A percentile compares a stretch with the other conserved stretches of the same genome.
Evolutionary conservation across 129 eudicot species (phyloP).

Genomic region (Gnaphalium uliginosum): DNA sequence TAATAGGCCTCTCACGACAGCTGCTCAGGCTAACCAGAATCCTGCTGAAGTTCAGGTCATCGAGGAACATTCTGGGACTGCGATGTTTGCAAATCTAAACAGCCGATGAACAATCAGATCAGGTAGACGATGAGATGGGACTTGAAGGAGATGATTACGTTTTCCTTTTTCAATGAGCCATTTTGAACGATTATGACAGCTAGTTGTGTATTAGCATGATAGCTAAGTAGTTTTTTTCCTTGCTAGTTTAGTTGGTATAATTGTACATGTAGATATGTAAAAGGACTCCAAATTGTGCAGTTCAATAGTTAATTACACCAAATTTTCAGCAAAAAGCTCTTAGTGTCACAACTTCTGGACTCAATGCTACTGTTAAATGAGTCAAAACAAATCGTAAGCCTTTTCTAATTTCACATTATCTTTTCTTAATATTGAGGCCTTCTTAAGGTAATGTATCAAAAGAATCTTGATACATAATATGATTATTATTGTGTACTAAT

Average conservation of each 20-base stretch:
- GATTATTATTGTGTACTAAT: neutral
- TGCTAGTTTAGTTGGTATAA: constrained; percentile 4
- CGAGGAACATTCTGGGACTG: constrained; percentile 69
- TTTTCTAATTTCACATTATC: too few species aligned
- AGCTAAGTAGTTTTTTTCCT: neutral
- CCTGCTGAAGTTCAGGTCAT: constrained; percentile 50
- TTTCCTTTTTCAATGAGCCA: neutral
- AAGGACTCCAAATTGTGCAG: neutral
- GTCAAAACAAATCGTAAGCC: neutral
- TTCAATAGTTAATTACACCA: constrained; percentile 1
- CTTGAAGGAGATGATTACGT: neutral
- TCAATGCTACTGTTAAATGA: neutral
- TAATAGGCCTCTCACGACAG: constrained; percentile 29
- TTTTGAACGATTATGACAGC: neutral
- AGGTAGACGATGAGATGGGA: constrained; percentile 19
- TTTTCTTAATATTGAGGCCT: neutral
- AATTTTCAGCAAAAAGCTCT: neutral
- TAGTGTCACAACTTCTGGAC: neutral
- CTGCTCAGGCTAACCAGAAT: constrained; percentile 37
- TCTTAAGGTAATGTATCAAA: neutral
- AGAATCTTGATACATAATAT: neutral
- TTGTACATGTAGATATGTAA: neutral
- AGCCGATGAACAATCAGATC: constrained; percentile 36
- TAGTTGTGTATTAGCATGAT: constrained; percentile 1
- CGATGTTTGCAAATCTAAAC: constrained; percentile 57